These are phyloP conservation scores for Annulohypoxylon moriforme DNA, from an alignment of 495 filamentous ascomycete species.

Conservation along the genomic window DNA sequence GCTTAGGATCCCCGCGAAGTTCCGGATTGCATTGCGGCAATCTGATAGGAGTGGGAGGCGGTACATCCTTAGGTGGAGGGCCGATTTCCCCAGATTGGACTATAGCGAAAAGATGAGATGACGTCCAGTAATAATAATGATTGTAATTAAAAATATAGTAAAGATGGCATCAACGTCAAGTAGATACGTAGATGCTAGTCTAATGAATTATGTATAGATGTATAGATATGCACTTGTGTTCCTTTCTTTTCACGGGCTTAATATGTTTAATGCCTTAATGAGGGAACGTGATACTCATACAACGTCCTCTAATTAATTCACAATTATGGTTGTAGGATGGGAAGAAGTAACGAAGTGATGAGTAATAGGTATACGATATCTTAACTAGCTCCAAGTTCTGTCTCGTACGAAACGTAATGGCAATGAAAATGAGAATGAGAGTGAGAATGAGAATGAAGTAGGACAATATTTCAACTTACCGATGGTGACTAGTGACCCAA, in stretches of 20 bases:
- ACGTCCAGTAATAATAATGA: constrained; percentile 10
- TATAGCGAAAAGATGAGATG: constrained; percentile 47
- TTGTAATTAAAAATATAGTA: background rate
- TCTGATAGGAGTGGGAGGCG: constrained; percentile 63
- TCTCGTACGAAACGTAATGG: background rate
- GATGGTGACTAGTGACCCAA: constrained; percentile 32
- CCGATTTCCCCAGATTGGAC: constrained; percentile 46
- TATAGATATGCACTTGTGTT: no score
- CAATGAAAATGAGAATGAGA: background rate
- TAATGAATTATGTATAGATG: background rate
- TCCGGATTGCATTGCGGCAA: constrained; percentile 60
- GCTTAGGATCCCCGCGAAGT: constrained; percentile 26
- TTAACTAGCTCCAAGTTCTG: background rate
- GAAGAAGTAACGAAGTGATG: background rate
- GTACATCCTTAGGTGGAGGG: constrained; percentile 59
- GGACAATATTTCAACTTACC: constrained; percentile 31
- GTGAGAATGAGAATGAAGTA: background rate
- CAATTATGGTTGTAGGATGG: background rate
- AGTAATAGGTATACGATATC: background rate
- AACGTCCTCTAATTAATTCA: constrained; percentile 6
- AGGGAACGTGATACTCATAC: constrained; percentile 5
- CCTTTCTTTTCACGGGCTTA: background rate
- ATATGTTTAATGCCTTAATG: background rate
- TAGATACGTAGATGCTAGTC: background rate
- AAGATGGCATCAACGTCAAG: background rate